phyloP scores from a whole-genome alignment of 78 protist genomes.

The Creolimax fragrantissima region DNA sequence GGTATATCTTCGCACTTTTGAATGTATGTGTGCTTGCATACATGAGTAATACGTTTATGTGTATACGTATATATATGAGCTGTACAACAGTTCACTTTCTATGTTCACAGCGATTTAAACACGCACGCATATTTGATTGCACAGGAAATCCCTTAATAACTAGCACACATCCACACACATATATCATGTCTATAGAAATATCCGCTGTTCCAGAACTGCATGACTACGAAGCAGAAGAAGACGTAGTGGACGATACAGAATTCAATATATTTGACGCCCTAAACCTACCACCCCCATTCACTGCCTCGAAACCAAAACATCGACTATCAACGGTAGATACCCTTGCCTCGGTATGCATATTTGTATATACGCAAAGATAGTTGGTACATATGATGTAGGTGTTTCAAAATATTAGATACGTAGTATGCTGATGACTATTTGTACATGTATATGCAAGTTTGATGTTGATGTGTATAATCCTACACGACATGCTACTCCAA shows the following conservation, averaged over 20 bases:
- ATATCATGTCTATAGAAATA: background rate
- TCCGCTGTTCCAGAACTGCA: background rate
- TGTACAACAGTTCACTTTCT: no score
- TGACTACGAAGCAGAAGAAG: background rate
- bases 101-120: no score
- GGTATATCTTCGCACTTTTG: background rate
- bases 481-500: no score
- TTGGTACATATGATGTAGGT: background rate
- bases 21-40: background rate
- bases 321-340: background rate
- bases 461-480: no score
- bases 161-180: background rate
- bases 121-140: background rate
- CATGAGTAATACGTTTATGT: background rate
- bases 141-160: background rate
- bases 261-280: background rate
- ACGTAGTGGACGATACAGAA: background rate
- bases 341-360: background rate
- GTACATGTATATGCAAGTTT: background rate
- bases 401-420: background rate
- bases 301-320: background rate
- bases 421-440: background rate
- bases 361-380: background rate
- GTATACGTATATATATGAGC: background rate
- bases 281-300: background rate